Percentiles rank a stretch among this genome's conserved stretches.
phyloP scores from a whole-genome alignment of 1,139 yeast genomes.

The Sugiyamaella grinbergsii region DNA sequence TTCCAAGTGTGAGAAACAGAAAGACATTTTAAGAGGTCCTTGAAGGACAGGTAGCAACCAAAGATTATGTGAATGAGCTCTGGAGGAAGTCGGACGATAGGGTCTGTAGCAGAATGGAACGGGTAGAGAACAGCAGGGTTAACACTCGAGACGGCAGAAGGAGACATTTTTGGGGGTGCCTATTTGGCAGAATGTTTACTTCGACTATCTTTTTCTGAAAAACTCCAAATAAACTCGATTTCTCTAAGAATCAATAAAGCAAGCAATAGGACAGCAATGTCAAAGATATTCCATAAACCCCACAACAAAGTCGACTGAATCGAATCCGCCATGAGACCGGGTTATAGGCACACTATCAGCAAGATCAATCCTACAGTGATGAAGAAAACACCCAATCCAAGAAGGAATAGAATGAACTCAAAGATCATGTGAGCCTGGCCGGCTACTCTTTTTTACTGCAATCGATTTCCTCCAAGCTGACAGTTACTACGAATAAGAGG shows the following conservation, averaged over 20 bases:
- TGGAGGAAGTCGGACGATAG: slow-evolving; percentile 2
- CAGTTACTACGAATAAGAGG: neutral
- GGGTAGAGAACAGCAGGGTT: too few relatives aligned
- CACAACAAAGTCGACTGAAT: neutral
- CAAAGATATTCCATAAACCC: slow-evolving; percentile 3
- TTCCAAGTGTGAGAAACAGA: slow-evolving; percentile 8
- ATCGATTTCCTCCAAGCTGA: slow-evolving; percentile 6
- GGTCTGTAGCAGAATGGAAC: slow-evolving; percentile 1
- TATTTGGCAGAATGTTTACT: too few relatives aligned
- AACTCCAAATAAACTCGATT: slow-evolving; percentile 1
- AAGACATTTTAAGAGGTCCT: neutral
- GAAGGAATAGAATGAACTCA: slow-evolving; percentile 7
- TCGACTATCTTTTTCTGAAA: too few relatives aligned
- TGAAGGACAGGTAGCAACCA: neutral
- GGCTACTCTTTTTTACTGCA: neutral
- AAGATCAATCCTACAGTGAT: neutral
- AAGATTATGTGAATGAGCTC: slow-evolving; percentile 10
- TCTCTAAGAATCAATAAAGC: neutral
- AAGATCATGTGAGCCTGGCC: slow-evolving; percentile 1
- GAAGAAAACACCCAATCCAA: neutral
- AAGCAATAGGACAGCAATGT: neutral
- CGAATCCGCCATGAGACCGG: neutral
- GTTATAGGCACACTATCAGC: neutral
- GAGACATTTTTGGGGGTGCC: neutral
- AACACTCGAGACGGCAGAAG: too few relatives aligned